Evolutionary conservation across 2,329 filamentous ascomycete species (phyloP).

Genomic region (Lecanicillium sp.): DNA sequence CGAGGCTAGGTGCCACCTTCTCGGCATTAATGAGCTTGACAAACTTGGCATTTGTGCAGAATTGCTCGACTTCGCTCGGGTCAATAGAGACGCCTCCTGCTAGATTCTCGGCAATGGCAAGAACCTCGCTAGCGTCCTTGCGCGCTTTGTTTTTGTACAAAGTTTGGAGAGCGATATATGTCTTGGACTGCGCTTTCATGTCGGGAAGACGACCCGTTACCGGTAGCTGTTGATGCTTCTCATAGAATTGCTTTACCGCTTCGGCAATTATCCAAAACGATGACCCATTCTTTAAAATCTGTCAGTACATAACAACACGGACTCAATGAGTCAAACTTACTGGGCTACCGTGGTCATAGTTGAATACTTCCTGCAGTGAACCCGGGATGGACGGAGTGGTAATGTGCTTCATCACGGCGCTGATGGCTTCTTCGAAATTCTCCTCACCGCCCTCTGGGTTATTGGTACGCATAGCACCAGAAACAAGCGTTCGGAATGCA

Average conservation of each 20-base stretch:
- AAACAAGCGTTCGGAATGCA: constrained; percentile 66
- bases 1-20: constrained; percentile 35
- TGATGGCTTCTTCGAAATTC: constrained; percentile 89
- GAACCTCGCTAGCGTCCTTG: constrained; percentile 67
- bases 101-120: constrained; percentile 49
- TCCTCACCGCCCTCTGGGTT: constrained; percentile 86
- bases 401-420: constrained; percentile 82
- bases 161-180: constrained; percentile 85
- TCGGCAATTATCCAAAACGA: constrained; percentile 86
- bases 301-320: constrained; percentile 11
- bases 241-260: constrained; percentile 70
- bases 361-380: constrained; percentile 69
- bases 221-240: constrained; percentile 64
- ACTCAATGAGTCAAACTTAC: constrained; percentile 36
- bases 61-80: constrained; percentile 71
- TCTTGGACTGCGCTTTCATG: constrained; percentile 90
- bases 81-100: constrained; percentile 47
- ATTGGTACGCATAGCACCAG: constrained; percentile 56
- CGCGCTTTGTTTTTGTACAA: constrained; percentile 88
- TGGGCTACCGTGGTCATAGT: constrained; percentile 43
- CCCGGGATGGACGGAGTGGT: constrained; percentile 58
- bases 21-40: constrained; percentile 70
- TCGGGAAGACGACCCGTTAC: constrained; percentile 84
- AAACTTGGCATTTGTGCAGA: constrained; percentile 92
- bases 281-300: constrained; percentile 36